phyloP scores from a whole-genome alignment of 2,329 filamentous ascomycete species.

The Epichloe glyceriae region DNA sequence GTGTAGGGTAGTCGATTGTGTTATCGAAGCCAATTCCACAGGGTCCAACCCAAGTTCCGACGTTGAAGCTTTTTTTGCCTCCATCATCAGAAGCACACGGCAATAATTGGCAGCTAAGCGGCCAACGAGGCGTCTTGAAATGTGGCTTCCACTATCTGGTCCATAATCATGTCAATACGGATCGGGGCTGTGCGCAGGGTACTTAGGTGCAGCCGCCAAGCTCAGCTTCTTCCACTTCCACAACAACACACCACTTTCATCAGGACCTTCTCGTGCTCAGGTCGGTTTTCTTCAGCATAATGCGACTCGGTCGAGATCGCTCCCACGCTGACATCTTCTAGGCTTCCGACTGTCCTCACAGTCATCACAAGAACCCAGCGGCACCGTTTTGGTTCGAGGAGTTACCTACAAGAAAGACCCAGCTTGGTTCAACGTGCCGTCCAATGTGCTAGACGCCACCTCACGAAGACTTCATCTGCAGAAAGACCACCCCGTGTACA shows the following conservation, averaged over 20 bases:
- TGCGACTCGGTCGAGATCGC: background rate
- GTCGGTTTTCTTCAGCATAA: background rate
- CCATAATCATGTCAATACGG: slow-evolving; percentile 13
- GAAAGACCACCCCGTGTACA: slow-evolving; percentile 75
- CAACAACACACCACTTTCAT: background rate
- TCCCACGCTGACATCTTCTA: background rate
- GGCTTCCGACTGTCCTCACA: background rate
- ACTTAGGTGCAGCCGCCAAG: slow-evolving; percentile 12
- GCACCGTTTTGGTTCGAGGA: slow-evolving; percentile 37
- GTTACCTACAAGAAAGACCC: slow-evolving; percentile 54
- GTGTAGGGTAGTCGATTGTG: background rate
- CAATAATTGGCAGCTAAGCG: background rate
- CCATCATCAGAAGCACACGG: background rate
- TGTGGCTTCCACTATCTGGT: background rate
- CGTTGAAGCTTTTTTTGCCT: background rate
- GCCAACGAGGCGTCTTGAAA: background rate
- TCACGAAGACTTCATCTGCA: slow-evolving; percentile 78
- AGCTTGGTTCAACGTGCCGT: slow-evolving; percentile 72
- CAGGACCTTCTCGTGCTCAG: slow-evolving; percentile 2
- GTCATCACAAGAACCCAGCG: background rate
- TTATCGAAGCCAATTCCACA: background rate
- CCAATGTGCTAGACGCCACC: slow-evolving; percentile 61
- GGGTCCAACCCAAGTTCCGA: background rate
- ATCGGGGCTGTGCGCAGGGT: slow-evolving; percentile 16
- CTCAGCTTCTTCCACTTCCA: slow-evolving; percentile 5